A percentile compares a stretch with the other conserved stretches of the same genome.
These are phyloP conservation scores for Talaromyces piceae DNA, from an alignment of 2,329 filamentous ascomycete genomes.

Conservation along the genomic window DNA sequence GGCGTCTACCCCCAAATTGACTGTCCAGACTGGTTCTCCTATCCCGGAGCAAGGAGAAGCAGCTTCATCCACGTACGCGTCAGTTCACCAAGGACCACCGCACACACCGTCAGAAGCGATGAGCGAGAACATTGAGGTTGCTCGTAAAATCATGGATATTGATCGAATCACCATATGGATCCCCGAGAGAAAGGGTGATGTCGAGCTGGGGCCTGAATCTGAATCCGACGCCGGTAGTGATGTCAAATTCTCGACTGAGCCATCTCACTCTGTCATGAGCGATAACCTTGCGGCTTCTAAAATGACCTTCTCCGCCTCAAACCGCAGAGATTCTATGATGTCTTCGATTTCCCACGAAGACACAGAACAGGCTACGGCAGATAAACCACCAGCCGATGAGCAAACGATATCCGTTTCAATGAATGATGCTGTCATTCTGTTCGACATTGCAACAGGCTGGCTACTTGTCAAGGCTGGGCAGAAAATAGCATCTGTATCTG, in stretches of 20 bases:
- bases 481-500: conserved; percentile 19
- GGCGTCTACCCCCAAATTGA: conserved; percentile 25
- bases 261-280: conserved; percentile 17
- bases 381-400: conserved; percentile 1
- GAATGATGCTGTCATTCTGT: conserved; percentile 22
- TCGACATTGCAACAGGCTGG: conserved; percentile 37
- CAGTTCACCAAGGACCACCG: conserved; percentile 3
- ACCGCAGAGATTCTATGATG: conserved; percentile 15
- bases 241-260: conserved; percentile 16
- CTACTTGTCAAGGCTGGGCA: conserved; percentile 32
- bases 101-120: conserved; percentile 3
- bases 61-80: not conserved
- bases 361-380: conserved; percentile 4
- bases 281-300: conserved; percentile 21
- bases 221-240: conserved; percentile 3
- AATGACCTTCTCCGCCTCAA: conserved; percentile 16
- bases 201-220: not conserved
- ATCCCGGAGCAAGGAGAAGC: not conserved
- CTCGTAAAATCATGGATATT: conserved; percentile 29
- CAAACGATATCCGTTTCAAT: conserved; percentile 24
- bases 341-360: conserved; percentile 11
- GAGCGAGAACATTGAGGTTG: conserved; percentile 21
- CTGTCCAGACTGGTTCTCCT: conserved; percentile 8
- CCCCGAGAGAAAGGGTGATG: conserved; percentile 13
- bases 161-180: conserved; percentile 31